Evolutionary conservation across 2,329 filamentous ascomycete genomes (phyloP), one percentile per base, ranked within the genome.

Genomic region (Arachnomyces sp.): DNA sequence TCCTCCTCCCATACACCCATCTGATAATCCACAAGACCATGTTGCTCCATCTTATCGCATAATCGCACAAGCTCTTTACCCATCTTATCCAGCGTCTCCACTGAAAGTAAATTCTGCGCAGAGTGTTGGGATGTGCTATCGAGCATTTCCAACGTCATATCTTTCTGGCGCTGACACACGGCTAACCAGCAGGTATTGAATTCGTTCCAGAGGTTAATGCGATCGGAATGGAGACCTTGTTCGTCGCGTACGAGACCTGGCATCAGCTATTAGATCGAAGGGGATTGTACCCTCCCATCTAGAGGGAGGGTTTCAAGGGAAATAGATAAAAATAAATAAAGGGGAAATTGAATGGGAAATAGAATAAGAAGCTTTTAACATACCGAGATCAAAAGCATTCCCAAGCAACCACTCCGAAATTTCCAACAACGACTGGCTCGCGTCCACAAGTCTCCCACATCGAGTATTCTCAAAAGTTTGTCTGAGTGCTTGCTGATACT

Each of bases 1-100:
- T 86, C 80, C 58, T 96, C 89, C 64, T 96, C 92, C 78, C 87
- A 93, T 17, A 96, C 86, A 7, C 92, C 92, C 68, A 95, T 93
- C 56, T 96, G 84, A 60, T 96, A 98, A 66, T 98, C 92, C 8
- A 98, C 87, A 35, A 98, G 69, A n/a, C 92, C 92, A 57, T 93
- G 82, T 50, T 84, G 82, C 62, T 96, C 90, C 46, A 96, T 77
- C 37, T 77, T 77, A 59, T 96, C 88, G 59, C 89, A 94, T 37
- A 95, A 71, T 37, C 80, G 76, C 41, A 94, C 75, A 21, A 98
- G 65, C 53, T 94, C 84, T 40, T 83, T 82, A 9, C 86, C 87
- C 76, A 96, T 82, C 50, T 80, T 81, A 53, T 85, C 79, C 36
- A 96, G 71, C 16, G 72, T 75, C 2, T 84, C 80, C 48, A 76